Base-by-base conservation (phyloP, 495 filamentous ascomycete genomes). In the Tuber umbilicatum region DNA sequence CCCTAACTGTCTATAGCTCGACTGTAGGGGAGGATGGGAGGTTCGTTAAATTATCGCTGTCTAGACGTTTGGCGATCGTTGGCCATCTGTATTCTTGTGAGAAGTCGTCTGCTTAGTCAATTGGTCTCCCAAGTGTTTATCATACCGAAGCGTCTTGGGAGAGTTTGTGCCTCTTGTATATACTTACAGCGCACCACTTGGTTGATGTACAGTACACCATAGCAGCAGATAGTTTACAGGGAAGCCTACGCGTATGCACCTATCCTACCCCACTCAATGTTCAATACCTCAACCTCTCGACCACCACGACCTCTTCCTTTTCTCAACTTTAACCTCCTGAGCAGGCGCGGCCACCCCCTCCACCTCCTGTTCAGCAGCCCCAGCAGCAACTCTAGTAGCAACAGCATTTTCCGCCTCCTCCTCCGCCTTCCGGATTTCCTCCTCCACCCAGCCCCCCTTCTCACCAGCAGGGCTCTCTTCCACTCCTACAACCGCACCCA, bases 401-500 rank as follows among this genome's bases (percentile, higher is more conserved):
- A 23, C 73, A 23, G 45, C 35, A 12, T 40, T 42, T 35, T 27
- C 73, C 37, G 72, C 73, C 75, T 75, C 80, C 77, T 70, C 75
- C 69, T 81, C 79, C n/a, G 60, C 60, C 73, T 35, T 70, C 50
- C 27, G 68, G 38, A 78, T 71, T 38, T 77, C 69, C 27, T 75
- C 80, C 41, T 75, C 80, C 16, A 77, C 75, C 79, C 78, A 81
- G 43, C 68, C 75, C 6, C 27, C 78, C 64, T 47, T 68, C 47
- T 45, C 37, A 23, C 16, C 23, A 21, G 17, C 68, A 35, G 42
- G 69, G 5, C 27, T 35, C 17, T 38, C 50, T 31, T 42, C 37
- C 41, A 55, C 16, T 14, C 67, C 74, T 1, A 14, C 43, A 67
- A 45, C n/a, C 41, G 35, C 10, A 41, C 23, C 40, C 7, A 70